Percentiles rank a stretch among this genome's conserved stretches.
phyloP scores from a whole-genome alignment of 257 asterid species.

The Euphrasia confusa region DNA sequence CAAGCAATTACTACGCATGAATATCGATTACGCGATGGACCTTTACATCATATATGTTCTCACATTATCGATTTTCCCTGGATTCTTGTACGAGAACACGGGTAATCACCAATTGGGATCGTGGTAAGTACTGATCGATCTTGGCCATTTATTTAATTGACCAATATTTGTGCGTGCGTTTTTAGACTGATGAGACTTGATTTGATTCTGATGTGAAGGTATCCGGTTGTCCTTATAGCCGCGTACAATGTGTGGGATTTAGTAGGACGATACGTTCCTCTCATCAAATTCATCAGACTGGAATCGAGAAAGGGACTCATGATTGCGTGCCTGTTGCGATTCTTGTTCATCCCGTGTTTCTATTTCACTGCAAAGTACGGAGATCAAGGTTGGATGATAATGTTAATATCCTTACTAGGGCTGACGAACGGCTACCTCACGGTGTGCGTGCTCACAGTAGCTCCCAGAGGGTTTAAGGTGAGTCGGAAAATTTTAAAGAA shows the following conservation, averaged over 20 bases:
- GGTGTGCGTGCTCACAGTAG: constrained; percentile 63
- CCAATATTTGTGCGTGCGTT: background rate
- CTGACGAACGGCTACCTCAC: constrained; percentile 80
- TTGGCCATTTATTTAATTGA: background rate
- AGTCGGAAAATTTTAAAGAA: background rate
- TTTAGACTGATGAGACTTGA: background rate
- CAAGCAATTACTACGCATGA: constrained; percentile 42
- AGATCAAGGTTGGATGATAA: constrained; percentile 85
- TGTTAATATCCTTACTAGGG: constrained; percentile 62
- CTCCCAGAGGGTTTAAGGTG: constrained; percentile 83
- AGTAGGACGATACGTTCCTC: constrained; percentile 62
- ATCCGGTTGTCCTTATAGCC: constrained; percentile 64
- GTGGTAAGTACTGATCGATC: constrained; percentile 41
- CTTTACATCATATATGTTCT: constrained; percentile 52
- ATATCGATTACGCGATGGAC: constrained; percentile 54
- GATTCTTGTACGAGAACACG: constrained; percentile 80
- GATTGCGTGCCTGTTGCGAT: constrained; percentile 47
- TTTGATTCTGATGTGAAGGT: constrained; percentile 36
- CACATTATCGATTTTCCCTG: constrained; percentile 75
- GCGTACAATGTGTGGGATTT: constrained; percentile 71
- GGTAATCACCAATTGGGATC: constrained; percentile 73
- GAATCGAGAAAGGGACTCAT: constrained; percentile 59
- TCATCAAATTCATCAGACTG: constrained; percentile 37
- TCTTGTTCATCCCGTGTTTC: constrained; percentile 67
- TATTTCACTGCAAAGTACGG: constrained; percentile 80